These are phyloP conservation scores for Przewalskia tangutica DNA, from an alignment of 257 asterid genomes.

Conservation along the genomic window DNA sequence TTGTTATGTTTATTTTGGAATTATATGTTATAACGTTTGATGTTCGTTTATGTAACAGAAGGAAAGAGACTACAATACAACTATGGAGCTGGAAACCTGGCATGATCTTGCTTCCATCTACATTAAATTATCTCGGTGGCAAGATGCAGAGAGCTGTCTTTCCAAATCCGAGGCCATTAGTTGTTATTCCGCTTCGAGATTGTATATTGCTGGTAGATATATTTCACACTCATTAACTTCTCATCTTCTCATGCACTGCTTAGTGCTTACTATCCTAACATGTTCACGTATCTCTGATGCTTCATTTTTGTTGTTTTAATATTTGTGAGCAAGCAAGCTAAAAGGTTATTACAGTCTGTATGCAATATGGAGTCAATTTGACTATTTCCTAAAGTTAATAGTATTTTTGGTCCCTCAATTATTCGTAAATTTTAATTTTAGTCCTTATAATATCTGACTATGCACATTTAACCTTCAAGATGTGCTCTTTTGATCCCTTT, in stretches of 20 bases:
- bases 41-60: conserved; percentile 31
- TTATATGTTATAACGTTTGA: background rate
- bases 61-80: conserved; percentile 17
- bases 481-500: too few relatives aligned
- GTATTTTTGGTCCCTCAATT: too few relatives aligned
- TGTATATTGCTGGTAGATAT: conserved; percentile 57
- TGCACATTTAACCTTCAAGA: too few relatives aligned
- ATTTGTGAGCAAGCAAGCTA: background rate
- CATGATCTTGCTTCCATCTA: conserved; percentile 77
- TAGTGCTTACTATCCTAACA: background rate
- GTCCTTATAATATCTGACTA: too few relatives aligned
- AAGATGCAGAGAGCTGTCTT: conserved; percentile 79
- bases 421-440: too few relatives aligned
- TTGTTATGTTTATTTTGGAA: background rate
- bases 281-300: background rate
- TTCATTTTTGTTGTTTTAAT: background rate
- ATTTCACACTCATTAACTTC: background rate
- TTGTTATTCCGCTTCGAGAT: conserved; percentile 53
- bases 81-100: conserved; percentile 75
- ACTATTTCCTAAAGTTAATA: background rate
- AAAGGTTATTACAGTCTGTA: background rate
- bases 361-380: background rate
- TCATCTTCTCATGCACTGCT: background rate
- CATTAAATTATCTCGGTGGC: conserved; percentile 55
- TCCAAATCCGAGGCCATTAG: conserved; percentile 53